These are phyloP conservation scores for Colletotrichum sp. DNA, from an alignment of 2,329 filamentous ascomycete genomes.

Conservation along the genomic window DNA sequence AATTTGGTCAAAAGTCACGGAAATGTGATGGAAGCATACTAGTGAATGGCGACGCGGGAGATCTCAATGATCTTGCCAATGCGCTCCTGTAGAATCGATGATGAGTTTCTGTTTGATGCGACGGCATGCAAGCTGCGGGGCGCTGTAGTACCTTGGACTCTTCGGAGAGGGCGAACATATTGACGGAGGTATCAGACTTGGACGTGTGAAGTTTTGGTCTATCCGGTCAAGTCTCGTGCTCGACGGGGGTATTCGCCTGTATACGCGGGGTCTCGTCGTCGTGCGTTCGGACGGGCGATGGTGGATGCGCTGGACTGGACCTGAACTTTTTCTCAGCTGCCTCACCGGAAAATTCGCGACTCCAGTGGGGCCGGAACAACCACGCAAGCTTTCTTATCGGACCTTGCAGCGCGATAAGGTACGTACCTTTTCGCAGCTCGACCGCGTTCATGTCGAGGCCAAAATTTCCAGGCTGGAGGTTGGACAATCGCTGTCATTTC, in stretches of 20 bases:
- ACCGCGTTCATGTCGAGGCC: slow-evolving; percentile 10
- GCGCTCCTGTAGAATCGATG: slow-evolving; percentile 73
- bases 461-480: slow-evolving; percentile 12
- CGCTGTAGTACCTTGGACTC: slow-evolving; percentile 82
- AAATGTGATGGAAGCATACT: slow-evolving; percentile 61
- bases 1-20: background rate
- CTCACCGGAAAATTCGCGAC: slow-evolving; percentile 8
- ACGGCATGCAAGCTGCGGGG: background rate
- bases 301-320: slow-evolving; percentile 5
- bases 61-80: slow-evolving; percentile 96
- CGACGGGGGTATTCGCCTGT: background rate
- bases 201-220: background rate
- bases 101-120: slow-evolving; percentile 1
- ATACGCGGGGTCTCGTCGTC: slow-evolving; percentile 15
- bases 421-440: slow-evolving; percentile 10
- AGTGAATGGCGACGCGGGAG: slow-evolving; percentile 92
- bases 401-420: background rate
- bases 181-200: slow-evolving; percentile 28
- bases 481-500: background rate
- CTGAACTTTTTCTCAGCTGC: slow-evolving; percentile 18
- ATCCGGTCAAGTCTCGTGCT: background rate
- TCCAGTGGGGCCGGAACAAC: slow-evolving; percentile 15
- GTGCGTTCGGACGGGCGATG: slow-evolving; percentile 7
- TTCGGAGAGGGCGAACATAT: slow-evolving; percentile 79
- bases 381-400: slow-evolving; percentile 7